Percentiles rank a stretch among this genome's conserved stretches.
phyloP scores from a whole-genome alignment of 768 basidiomycete species.

The Russula vinacea region DNA sequence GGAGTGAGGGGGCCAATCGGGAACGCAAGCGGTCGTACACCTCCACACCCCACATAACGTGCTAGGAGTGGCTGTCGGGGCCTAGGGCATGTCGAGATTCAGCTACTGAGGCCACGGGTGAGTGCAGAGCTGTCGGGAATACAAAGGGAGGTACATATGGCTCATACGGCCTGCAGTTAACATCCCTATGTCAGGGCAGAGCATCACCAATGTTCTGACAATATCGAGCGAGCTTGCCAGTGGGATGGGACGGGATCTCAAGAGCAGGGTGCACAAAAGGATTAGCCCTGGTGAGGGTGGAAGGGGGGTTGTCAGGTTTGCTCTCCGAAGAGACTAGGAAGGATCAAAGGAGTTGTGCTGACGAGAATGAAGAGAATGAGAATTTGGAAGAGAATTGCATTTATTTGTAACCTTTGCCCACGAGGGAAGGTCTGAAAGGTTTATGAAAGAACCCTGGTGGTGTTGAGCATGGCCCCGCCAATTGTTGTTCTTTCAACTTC shows the following conservation, averaged over 20 bases:
- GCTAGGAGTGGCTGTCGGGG: no score
- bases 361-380: slow-evolving; percentile 32
- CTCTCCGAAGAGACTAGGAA: slow-evolving; percentile 48
- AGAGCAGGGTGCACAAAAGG: slow-evolving; percentile 36
- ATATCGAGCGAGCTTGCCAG: slow-evolving; percentile 58
- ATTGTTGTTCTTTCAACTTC: slow-evolving; percentile 43
- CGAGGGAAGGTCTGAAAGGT: slow-evolving; percentile 46
- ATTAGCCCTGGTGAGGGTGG: slow-evolving; percentile 35
- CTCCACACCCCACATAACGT: no score
- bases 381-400: slow-evolving; percentile 36
- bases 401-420: slow-evolving; percentile 55
- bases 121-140: no score
- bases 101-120: no score
- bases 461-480: slow-evolving; percentile 42
- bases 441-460: slow-evolving; percentile 64
- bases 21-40: no score
- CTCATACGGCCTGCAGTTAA: no score
- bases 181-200: no score
- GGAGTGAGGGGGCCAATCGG: no score
- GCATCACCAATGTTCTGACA: slow-evolving; percentile 42
- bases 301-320: slow-evolving; percentile 35
- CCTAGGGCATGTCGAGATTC: no score
- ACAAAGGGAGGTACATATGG: no score
- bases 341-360: slow-evolving; percentile 46
- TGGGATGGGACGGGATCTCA: slow-evolving; percentile 47